These are phyloP conservation scores for Eremothecium cymbalariae DNA, from an alignment of 1,139 yeast genomes.

Conservation along the genomic window DNA sequence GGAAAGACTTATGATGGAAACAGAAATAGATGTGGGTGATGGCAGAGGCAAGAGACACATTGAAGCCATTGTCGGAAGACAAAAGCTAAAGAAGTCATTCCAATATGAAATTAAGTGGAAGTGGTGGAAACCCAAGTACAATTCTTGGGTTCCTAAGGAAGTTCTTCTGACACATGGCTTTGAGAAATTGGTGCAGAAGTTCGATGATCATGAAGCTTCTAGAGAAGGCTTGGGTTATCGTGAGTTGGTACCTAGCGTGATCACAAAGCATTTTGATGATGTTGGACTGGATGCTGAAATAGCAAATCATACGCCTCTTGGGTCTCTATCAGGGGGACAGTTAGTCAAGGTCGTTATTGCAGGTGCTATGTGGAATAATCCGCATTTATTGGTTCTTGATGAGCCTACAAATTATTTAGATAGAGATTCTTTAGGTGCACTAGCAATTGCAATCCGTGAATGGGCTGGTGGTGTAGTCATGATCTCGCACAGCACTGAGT, in stretches of 20 bases:
- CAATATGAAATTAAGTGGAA: conserved; percentile 97
- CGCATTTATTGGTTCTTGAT: conserved; percentile 93
- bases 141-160: conserved; percentile 89
- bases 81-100: conserved; percentile 90
- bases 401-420: conserved; percentile 98
- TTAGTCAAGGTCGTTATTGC: conserved; percentile 97
- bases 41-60: conserved; percentile 84
- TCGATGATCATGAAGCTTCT: conserved; percentile 97
- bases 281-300: conserved; percentile 97
- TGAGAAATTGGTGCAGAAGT: conserved; percentile 78
- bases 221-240: conserved; percentile 98
- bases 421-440: conserved; percentile 94
- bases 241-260: conserved; percentile 82
- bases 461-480: conserved; percentile 98
- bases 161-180: conserved; percentile 73
- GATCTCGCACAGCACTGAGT: conserved; percentile 96
- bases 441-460: conserved; percentile 94
- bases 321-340: conserved; percentile 96
- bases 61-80: conserved; percentile 95
- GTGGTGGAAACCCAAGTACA: conserved; percentile 84
- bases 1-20: conserved; percentile 71
- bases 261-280: conserved; percentile 92
- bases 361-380: conserved; percentile 99
- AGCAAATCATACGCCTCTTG: conserved; percentile 96
- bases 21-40: conserved; percentile 71